Evolutionary conservation across 345 rosid genomes (phyloP), one percentile per base, ranked within the genome.

Genomic region (Trapa bicornis): DNA sequence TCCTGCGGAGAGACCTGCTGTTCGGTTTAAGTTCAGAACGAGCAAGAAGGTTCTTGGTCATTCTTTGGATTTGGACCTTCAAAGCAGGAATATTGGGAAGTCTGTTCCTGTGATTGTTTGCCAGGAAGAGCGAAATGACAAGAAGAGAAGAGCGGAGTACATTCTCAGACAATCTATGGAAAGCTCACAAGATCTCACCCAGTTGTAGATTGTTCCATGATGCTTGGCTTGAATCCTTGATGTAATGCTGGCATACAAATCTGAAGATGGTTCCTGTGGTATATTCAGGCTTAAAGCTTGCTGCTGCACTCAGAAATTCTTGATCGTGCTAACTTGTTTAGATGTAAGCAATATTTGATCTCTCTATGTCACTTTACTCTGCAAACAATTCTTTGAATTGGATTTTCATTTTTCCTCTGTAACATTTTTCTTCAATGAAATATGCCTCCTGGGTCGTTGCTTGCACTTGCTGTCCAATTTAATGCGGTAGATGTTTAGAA

Each of bases 121-220:
- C 45, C 92, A 80, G 48, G 99, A 89, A 13, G 99, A 94, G 78
- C 87, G 92, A 79, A 97, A 91, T 73, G 99, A 94, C 65, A 91
- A 83, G 79, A 94, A 89, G 83, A 83, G 97, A 75, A 91, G 99
- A 75, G 99, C 96, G 15, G 97, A 89, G 81, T 86, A 82, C 65
- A 89, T 94, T 70, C 86, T 91, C 69, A 84, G 82, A 70, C 96
- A 94, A 56, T 85, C 96, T 22, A 84, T 84, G 73, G 99, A 94
- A 76, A 91, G 85, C 43, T 93, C 96, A 11, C 85, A 84, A 67
- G 99, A 94, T 67, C 96, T 94, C 67, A 89, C 82, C 71, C 91
- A 89, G 86, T 77, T 89, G 86, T 94, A 83, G 73, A 69, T 63
- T 75, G 8, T 47, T 16, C 37, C 3, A 2, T 58, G 37, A 58